These are phyloP conservation scores for Candida sp. DNA, from an alignment of 1,139 yeast species.

Conservation along the genomic window DNA sequence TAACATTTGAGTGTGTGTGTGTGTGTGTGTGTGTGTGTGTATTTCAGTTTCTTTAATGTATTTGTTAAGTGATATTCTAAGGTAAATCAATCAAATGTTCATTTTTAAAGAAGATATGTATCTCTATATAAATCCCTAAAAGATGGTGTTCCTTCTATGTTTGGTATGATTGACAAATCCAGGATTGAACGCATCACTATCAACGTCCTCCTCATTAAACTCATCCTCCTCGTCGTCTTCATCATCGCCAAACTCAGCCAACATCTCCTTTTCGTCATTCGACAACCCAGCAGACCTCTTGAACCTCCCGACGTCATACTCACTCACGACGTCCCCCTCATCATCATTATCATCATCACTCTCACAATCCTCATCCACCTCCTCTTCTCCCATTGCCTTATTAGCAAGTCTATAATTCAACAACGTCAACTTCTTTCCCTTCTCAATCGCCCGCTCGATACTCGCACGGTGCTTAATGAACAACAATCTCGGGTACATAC, in stretches of 20 bases:
- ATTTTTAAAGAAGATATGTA: too few species aligned
- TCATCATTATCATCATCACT: constrained; percentile 17
- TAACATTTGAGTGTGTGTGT: constrained; percentile 17
- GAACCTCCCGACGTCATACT: constrained; percentile 13
- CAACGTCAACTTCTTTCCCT: constrained; percentile 36
- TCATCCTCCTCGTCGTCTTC: background rate
- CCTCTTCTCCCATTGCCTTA: constrained; percentile 11
- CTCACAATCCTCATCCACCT: constrained; percentile 15
- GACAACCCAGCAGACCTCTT: constrained; percentile 8
- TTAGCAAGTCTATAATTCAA: constrained; percentile 9
- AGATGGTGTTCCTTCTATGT: constrained; percentile 15
- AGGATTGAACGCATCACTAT: constrained; percentile 15
- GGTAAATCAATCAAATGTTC: background rate
- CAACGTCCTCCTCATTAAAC: background rate
- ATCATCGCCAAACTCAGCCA: background rate
- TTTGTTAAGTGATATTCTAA: background rate
- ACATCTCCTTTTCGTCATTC: constrained; percentile 1
- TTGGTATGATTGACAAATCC: constrained; percentile 1
- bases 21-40: constrained; percentile 6
- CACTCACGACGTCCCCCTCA: constrained; percentile 14
- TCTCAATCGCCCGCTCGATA: constrained; percentile 67
- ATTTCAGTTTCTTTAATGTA: background rate
- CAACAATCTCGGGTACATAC: constrained; percentile 68
- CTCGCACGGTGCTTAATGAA: constrained; percentile 67
- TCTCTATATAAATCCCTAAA: constrained; percentile 1